Evolutionary conservation across 73 alveolate genomes (phyloP).

Genomic region (Paramecium biaurelia): DNA sequence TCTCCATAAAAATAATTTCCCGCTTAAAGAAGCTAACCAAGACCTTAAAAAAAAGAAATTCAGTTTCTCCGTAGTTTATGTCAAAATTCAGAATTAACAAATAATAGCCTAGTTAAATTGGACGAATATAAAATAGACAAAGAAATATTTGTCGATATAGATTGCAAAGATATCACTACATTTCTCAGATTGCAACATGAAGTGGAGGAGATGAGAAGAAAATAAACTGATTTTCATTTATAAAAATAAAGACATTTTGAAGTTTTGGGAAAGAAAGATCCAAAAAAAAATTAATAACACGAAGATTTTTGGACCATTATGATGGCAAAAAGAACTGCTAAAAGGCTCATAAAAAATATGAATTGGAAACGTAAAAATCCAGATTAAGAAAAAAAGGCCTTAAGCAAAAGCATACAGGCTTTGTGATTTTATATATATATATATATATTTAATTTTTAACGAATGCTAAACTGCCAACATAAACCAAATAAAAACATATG

Average conservation of each 20-base stretch:
- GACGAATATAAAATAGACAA: conserved; percentile 29
- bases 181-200: conserved; percentile 6
- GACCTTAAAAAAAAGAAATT: background rate
- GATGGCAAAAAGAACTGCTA: background rate
- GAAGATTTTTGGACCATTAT: background rate
- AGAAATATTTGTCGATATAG: conserved; percentile 4
- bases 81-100: conserved; percentile 1
- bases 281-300: background rate
- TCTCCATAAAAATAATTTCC: background rate
- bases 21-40: background rate
- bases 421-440: background rate
- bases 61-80: background rate
- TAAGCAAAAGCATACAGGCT: background rate
- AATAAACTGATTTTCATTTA: background rate
- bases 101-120: background rate
- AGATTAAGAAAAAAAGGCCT: background rate
- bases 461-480: conserved; percentile 6
- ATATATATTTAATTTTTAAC: conserved; percentile 21
- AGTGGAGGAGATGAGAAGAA: conserved; percentile 13
- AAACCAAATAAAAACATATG: background rate
- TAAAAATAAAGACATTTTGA: conserved; percentile 19
- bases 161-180: background rate
- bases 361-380: background rate
- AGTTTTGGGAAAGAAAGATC: background rate
- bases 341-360: background rate